These are phyloP conservation scores for Mimosa pudica DNA, from an alignment of 306 rosid species.

Conservation along the genomic window DNA sequence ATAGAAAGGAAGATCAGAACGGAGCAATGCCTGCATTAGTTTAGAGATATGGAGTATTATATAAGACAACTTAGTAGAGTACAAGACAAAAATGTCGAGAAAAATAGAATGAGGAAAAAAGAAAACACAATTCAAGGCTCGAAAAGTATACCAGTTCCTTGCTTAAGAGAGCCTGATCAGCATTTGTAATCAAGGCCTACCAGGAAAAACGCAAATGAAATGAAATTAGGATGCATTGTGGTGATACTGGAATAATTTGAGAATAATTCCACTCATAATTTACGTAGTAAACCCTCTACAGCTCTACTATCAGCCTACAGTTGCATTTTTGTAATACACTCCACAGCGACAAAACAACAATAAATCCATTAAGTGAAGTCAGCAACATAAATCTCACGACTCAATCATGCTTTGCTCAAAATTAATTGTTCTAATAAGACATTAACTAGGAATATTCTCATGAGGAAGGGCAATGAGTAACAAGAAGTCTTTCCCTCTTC, in stretches of 20 bases:
- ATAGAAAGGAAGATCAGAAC: conserved; percentile 90
- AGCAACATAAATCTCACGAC: neutral
- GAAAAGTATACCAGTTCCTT: conserved; percentile 80
- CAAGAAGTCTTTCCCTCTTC: neutral
- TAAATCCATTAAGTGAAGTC: neutral
- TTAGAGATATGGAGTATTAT: conserved; percentile 21
- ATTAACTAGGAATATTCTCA: neutral
- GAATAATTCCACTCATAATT: conserved; percentile 7
- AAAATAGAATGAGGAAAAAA: neutral
- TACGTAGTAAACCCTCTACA: conserved; percentile 9
- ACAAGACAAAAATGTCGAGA: neutral
- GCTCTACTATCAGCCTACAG: neutral
- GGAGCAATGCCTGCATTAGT: conserved; percentile 73
- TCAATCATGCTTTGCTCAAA: neutral
- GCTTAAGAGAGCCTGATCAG: conserved; percentile 89
- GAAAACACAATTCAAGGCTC: conserved; percentile 7
- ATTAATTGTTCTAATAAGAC: neutral
- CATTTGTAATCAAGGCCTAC: conserved; percentile 78
- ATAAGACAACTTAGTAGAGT: conserved; percentile 28
- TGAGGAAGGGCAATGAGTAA: neutral
- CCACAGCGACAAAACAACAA: neutral
- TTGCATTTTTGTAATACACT: neutral
- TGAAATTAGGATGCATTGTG: conserved; percentile 9
- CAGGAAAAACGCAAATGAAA: conserved; percentile 34
- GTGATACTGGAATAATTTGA: conserved; percentile 5